Evolutionary conservation across 768 basidiomycete genomes (phyloP).

Genomic region (Podaxis sp.): DNA sequence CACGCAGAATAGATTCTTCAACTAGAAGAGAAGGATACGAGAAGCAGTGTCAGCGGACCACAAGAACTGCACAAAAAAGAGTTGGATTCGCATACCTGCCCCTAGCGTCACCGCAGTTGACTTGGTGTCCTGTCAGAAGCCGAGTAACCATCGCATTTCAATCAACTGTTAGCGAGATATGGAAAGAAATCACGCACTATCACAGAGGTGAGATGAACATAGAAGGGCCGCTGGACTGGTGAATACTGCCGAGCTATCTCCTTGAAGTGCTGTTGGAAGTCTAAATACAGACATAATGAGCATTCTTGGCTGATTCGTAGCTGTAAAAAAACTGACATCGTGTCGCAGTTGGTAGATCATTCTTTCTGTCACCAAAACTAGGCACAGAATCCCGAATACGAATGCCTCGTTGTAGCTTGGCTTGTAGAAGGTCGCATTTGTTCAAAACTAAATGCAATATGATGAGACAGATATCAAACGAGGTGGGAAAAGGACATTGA

Average conservation of each 20-base stretch:
- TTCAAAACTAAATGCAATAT: conserved; percentile 47
- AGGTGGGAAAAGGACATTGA: conserved; percentile 5
- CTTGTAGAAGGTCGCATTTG: conserved; percentile 71
- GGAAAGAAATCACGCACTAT: conserved; percentile 49
- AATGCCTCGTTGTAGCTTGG: conserved; percentile 68
- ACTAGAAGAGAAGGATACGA: conserved; percentile 36
- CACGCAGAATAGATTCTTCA: conserved; percentile 70
- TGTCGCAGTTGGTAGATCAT: conserved; percentile 67
- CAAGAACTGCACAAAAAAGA: conserved; percentile 2
- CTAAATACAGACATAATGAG: conserved; percentile 34
- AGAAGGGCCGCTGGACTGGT: conserved; percentile 65
- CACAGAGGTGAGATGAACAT: conserved; percentile 74
- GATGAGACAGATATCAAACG: neutral
- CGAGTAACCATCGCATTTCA: neutral
- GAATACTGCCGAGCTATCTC: conserved; percentile 67
- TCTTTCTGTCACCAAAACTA: conserved; percentile 72
- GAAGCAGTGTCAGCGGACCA: conserved; percentile 2
- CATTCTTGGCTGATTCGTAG: neutral
- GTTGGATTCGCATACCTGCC: conserved; percentile 47
- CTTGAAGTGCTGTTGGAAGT: conserved; percentile 80
- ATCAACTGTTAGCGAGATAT: neutral
- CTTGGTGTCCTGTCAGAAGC: conserved; percentile 58
- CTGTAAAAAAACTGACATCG: conserved; percentile 50
- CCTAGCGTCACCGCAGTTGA: conserved; percentile 72
- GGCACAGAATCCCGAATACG: conserved; percentile 68